These are phyloP conservation scores for Takashimella tepidaria DNA, from an alignment of 1,284 basidiomycete species.

Conservation along the genomic window DNA sequence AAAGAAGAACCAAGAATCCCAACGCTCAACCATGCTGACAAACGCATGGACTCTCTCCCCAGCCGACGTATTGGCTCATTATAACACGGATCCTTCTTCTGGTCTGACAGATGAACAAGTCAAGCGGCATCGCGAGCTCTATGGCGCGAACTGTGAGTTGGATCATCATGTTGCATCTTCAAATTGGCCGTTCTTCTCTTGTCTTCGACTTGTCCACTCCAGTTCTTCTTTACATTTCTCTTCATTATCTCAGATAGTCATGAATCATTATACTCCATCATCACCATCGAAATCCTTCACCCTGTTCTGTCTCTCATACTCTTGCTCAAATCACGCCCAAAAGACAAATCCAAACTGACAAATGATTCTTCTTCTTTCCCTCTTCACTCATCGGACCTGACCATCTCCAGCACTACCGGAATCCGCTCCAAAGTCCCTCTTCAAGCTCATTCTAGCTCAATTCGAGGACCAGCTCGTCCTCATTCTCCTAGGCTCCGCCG, in stretches of 20 bases:
- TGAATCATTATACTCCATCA: too few relatives aligned
- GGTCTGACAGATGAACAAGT: constrained; percentile 46
- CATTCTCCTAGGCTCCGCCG: constrained; percentile 84
- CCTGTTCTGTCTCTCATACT: not conserved
- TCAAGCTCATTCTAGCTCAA: constrained; percentile 91
- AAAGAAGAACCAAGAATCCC: too few relatives aligned
- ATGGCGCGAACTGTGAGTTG: constrained; percentile 75
- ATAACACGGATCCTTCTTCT: constrained; percentile 30
- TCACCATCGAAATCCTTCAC: too few relatives aligned
- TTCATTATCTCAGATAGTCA: too few relatives aligned
- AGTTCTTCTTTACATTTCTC: not conserved
- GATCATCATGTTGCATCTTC: not conserved
- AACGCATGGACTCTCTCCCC: constrained; percentile 47
- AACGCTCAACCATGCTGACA: constrained; percentile 31
- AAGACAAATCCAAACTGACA: too few relatives aligned
- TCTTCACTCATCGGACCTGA: not conserved
- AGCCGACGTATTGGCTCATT: constrained; percentile 43
- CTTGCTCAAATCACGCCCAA: too few relatives aligned
- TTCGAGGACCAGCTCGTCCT: constrained; percentile 96
- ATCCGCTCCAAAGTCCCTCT: constrained; percentile 80
- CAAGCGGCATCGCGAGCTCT: constrained; percentile 65
- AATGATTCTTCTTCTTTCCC: constrained; percentile 4
- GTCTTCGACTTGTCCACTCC: not conserved
- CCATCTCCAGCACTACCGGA: constrained; percentile 69
- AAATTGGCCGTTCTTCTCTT: not conserved